Evolutionary conservation across 805 yeast genomes (phyloP).

Genomic region (Candida takata): DNA sequence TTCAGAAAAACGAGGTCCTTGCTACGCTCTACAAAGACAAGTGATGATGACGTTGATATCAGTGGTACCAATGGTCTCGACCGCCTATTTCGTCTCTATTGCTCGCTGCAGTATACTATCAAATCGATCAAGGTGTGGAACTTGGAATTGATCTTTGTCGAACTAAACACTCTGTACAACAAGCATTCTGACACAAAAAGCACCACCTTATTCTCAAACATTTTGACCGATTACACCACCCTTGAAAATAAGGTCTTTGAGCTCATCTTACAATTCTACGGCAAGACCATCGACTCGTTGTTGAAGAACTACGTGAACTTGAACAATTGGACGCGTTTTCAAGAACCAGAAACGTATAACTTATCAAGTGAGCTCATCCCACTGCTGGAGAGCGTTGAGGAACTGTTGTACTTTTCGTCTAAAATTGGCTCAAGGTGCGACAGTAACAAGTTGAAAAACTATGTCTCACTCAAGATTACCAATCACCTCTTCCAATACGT

Average conservation of each 20-base stretch:
- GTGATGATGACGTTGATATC: slow-evolving; percentile 15
- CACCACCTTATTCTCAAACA: slow-evolving; percentile 25
- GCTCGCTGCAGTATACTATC: slow-evolving; percentile 19
- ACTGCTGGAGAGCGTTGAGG: slow-evolving; percentile 21
- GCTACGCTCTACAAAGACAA: slow-evolving; percentile 3
- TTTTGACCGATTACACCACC: slow-evolving; percentile 22
- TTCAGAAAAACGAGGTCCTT: slow-evolving; percentile 13
- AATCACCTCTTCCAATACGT: slow-evolving; percentile 29
- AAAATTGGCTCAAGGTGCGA: slow-evolving; percentile 13
- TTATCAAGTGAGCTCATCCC: slow-evolving; percentile 24
- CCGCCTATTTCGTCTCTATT: slow-evolving; percentile 22
- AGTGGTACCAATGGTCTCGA: slow-evolving; percentile 22
- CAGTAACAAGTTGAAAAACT: slow-evolving; percentile 19
- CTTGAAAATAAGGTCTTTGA: slow-evolving; percentile 25
- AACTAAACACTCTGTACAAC: slow-evolving; percentile 20
- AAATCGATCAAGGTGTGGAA: slow-evolving; percentile 19
- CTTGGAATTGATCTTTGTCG: slow-evolving; percentile 22
- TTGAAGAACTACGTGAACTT: slow-evolving; percentile 27
- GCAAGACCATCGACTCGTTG: slow-evolving; percentile 24
- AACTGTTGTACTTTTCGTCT: slow-evolving; percentile 15
- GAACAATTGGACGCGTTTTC: slow-evolving; percentile 24
- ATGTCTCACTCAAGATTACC: slow-evolving; percentile 22
- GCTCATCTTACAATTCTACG: slow-evolving; percentile 25
- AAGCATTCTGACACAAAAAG: slow-evolving; percentile 13
- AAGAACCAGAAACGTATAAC: slow-evolving; percentile 3